Percentiles rank a stretch among this genome's conserved stretches.
Conservation (phyloP, 192 early-diverging fungal genomes). For the Helicostylum pulchrum region DNA sequence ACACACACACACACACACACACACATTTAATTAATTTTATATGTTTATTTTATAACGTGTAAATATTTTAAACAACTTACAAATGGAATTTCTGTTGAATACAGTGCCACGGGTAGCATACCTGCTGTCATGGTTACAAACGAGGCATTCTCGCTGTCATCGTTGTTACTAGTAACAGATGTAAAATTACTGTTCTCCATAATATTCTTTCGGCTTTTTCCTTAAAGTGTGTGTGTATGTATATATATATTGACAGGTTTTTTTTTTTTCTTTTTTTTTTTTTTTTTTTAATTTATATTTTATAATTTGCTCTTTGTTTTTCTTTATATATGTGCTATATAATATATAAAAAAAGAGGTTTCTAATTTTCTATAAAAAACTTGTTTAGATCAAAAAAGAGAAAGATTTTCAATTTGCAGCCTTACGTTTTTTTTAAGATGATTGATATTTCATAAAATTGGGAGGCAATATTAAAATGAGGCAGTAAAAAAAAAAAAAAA, state of each 20-base stretch:
- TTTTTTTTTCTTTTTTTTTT: too few relatives aligned
- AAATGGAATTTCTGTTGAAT: conserved; percentile 4
- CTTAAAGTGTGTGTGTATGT: neutral
- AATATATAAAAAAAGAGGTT: neutral
- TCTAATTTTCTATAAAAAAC: neutral
- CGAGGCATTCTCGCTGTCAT: conserved; percentile 10
- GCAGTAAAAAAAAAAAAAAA: neutral
- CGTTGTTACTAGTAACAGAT: neutral
- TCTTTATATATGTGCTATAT: neutral
- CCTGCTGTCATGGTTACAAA: conserved; percentile 6
- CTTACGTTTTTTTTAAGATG: neutral
- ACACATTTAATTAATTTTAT: too few relatives aligned
- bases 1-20: too few relatives aligned
- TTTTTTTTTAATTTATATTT: neutral
- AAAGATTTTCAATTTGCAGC: conserved; percentile 1
- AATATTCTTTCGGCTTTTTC: neutral
- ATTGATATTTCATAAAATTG: neutral
- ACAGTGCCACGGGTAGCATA: conserved; percentile 13
- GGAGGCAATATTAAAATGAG: neutral
- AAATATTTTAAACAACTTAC: conserved; percentile 9
- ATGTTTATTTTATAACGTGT: too few relatives aligned
- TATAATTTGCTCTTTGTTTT: neutral
- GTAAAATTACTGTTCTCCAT: conserved; percentile 13
- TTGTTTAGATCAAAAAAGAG: neutral
- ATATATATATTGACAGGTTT: too few relatives aligned